Conservation (phyloP, 306 rosid species). For the Echinosophora koreensis region DNA sequence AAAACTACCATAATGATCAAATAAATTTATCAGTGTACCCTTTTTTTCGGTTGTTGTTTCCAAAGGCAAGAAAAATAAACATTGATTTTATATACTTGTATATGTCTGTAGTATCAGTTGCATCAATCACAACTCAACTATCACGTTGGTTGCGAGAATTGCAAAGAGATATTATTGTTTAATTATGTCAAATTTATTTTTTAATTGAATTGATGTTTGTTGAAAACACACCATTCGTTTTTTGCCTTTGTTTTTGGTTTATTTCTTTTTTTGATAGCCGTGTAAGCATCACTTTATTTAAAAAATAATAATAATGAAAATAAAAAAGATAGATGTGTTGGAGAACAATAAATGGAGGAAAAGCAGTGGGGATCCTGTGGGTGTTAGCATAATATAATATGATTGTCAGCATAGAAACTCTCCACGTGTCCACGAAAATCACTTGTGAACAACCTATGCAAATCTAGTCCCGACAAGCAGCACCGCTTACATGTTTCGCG, state of each 20-base stretch:
- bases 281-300: background rate
- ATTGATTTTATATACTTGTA: too few species aligned
- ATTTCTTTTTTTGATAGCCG: background rate
- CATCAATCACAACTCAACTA: background rate
- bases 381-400: background rate
- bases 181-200: background rate
- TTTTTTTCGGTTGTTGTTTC: too few species aligned
- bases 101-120: too few species aligned
- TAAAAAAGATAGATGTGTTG: background rate
- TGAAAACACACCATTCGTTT: background rate
- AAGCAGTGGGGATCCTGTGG: background rate
- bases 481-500: conserved; percentile 29
- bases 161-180: background rate
- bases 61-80: too few species aligned
- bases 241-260: background rate
- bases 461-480: conserved; percentile 23
- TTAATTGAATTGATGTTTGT: background rate
- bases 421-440: background rate
- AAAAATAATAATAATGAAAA: background rate
- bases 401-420: background rate
- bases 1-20: too few species aligned
- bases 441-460: background rate
- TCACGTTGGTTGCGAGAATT: background rate
- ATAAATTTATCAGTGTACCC: too few species aligned
- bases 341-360: background rate